Evolutionary conservation across 306 rosid species (phyloP).

Genomic region (Rosa persica): DNA sequence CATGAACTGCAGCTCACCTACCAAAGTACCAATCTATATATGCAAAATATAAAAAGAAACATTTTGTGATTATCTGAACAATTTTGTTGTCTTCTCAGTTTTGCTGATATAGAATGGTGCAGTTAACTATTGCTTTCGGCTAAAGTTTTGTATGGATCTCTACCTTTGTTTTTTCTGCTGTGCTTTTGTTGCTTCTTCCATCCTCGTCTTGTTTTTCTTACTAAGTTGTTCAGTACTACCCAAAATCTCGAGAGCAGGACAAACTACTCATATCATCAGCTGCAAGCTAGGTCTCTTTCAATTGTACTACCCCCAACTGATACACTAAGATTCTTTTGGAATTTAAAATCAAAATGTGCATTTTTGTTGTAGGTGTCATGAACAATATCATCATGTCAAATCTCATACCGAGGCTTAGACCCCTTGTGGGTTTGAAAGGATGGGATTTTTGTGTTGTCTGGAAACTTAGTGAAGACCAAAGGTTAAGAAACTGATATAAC

Average conservation of each 20-base stretch:
- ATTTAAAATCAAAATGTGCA: conserved; percentile 13
- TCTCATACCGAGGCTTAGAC: conserved; percentile 60
- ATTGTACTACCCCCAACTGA: conserved; percentile 14
- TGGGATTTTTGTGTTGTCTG: conserved; percentile 75
- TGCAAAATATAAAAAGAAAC: neutral
- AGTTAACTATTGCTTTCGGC: conserved; percentile 58
- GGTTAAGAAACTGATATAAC: conserved; percentile 34
- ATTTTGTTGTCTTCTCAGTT: conserved; percentile 11
- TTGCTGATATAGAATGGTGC: conserved; percentile 38
- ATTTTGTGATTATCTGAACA: conserved; percentile 1
- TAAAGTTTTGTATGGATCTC: conserved; percentile 41
- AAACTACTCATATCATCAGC: neutral
- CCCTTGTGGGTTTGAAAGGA: conserved; percentile 64
- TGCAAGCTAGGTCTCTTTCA: conserved; percentile 10
- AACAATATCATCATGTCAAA: conserved; percentile 42
- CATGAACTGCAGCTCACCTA: conserved; percentile 71
- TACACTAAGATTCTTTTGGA: conserved; percentile 2
- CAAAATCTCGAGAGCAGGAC: conserved; percentile 18
- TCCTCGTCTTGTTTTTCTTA: conserved; percentile 29
- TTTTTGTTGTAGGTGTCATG: conserved; percentile 41
- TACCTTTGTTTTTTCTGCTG: conserved; percentile 38
- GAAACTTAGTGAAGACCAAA: conserved; percentile 80
- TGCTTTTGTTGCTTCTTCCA: conserved; percentile 13
- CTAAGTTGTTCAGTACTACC: conserved; percentile 27
- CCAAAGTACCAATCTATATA: conserved; percentile 23